These are phyloP conservation scores for Cephaloascus fragrans DNA, from an alignment of 805 yeast genomes.

Conservation along the genomic window DNA sequence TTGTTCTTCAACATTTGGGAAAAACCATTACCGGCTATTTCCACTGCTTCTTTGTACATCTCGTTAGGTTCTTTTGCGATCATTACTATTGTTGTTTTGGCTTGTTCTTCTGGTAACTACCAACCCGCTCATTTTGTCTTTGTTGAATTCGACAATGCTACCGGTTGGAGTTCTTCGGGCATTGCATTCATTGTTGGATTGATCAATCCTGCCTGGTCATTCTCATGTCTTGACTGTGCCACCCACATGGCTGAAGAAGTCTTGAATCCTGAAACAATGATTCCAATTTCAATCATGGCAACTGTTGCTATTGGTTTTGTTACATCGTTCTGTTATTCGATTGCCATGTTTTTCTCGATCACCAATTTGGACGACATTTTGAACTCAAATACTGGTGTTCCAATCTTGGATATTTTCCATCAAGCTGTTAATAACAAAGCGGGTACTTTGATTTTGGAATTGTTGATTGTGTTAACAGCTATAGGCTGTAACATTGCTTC, in stretches of 20 bases:
- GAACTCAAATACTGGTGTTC: constrained; percentile 25
- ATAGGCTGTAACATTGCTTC: constrained; percentile 27
- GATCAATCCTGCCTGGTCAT: constrained; percentile 27
- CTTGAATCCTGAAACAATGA: constrained; percentile 23
- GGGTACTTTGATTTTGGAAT: constrained; percentile 26
- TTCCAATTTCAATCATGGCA: constrained; percentile 28
- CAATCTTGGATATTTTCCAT: constrained; percentile 27
- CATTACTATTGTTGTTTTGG: constrained; percentile 27
- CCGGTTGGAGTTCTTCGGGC: constrained; percentile 21
- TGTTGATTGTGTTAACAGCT: constrained; percentile 23
- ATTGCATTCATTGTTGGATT: constrained; percentile 27
- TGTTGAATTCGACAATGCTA: constrained; percentile 10
- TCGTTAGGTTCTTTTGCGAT: constrained; percentile 22
- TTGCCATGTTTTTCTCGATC: constrained; percentile 29
- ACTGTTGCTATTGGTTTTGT: constrained; percentile 30
- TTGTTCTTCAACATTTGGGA: constrained; percentile 27
- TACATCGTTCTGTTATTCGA: constrained; percentile 26
- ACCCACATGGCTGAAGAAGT: constrained; percentile 33
- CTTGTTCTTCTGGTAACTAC: constrained; percentile 23
- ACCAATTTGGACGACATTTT: constrained; percentile 19
- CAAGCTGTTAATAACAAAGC: constrained; percentile 24
- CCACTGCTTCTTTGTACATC: constrained; percentile 22
- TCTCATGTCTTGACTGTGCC: constrained; percentile 30
- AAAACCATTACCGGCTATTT: constrained; percentile 22
- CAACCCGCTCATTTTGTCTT: constrained; percentile 16